These are phyloP conservation scores for Arachis hypogaea DNA, from an alignment of 306 rosid species.

Conservation along the genomic window DNA sequence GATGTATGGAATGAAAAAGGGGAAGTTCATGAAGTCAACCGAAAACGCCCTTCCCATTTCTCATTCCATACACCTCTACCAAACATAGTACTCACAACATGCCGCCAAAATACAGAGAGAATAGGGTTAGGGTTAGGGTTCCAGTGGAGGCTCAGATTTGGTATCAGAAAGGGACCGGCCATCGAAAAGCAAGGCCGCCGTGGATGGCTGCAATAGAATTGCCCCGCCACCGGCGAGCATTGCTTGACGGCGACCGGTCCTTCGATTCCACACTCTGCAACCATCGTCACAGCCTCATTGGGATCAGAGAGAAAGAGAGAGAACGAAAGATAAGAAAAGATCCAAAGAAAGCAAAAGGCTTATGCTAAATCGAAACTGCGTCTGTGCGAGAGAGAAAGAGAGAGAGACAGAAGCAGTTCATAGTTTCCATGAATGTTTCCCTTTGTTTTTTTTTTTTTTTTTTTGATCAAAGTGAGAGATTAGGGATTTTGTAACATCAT, in stretches of 20 bases:
- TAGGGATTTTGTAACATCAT: no score
- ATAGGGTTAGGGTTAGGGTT: neutral
- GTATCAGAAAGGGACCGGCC: neutral
- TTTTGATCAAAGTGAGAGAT: no score
- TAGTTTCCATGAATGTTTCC: no score
- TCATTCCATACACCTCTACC: constrained; percentile 29
- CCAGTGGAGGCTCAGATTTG: constrained; percentile 36
- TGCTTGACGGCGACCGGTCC: neutral
- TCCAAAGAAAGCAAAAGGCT: no score
- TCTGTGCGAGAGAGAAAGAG: no score
- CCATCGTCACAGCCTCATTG: constrained; percentile 42
- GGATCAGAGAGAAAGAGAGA: constrained; percentile 14
- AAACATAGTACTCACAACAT: neutral
- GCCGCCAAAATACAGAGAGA: no score
- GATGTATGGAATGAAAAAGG: constrained; percentile 41
- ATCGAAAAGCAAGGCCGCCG: constrained; percentile 12
- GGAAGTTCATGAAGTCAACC: neutral
- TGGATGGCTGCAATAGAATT: constrained; percentile 38
- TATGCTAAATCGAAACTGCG: no score
- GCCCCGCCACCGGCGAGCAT: constrained; percentile 36
- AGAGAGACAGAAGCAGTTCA: no score
- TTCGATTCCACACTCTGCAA: constrained; percentile 39
- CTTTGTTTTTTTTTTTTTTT: no score
- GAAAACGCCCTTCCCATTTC: constrained; percentile 1
- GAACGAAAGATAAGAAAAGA: neutral